phyloP scores from a whole-genome alignment of 2,329 filamentous ascomycete genomes.

The Mariannaea sp. region DNA sequence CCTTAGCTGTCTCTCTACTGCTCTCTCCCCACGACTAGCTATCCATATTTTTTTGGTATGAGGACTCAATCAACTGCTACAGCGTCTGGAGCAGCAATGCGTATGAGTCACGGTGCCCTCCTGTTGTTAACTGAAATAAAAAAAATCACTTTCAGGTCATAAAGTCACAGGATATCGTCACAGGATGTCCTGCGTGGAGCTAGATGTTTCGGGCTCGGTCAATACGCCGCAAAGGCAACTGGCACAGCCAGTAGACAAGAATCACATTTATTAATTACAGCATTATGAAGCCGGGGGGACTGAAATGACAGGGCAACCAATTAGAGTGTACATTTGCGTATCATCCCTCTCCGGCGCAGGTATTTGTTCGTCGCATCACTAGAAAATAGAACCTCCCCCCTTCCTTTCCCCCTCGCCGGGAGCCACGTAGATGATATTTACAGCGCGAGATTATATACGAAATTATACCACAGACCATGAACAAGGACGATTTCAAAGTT shows the following conservation, averaged over 20 bases:
- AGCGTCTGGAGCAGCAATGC: too few species aligned
- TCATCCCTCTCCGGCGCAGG: constrained; percentile 23
- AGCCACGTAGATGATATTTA: constrained; percentile 16
- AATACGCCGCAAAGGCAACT: too few species aligned
- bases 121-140: too few species aligned
- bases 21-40: too few species aligned
- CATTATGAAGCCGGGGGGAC: constrained; percentile 50
- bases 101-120: too few species aligned
- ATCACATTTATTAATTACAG: constrained; percentile 54
- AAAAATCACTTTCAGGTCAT: too few species aligned
- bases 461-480: constrained; percentile 21
- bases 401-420: constrained; percentile 21
- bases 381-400: constrained; percentile 8
- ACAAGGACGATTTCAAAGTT: constrained; percentile 6
- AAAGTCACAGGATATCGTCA: background rate
- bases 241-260: constrained; percentile 18
- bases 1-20: too few species aligned
- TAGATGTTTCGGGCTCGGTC: too few species aligned
- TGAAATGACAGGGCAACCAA: constrained; percentile 40
- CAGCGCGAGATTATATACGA: constrained; percentile 26
- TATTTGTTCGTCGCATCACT: background rate
- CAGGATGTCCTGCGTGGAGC: too few species aligned
- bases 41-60: too few species aligned
- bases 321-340: constrained; percentile 34
- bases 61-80: too few species aligned